These are phyloP conservation scores for Neoscytalidium dimidiatum DNA, from an alignment of 2,329 filamentous ascomycete species.

Conservation along the genomic window DNA sequence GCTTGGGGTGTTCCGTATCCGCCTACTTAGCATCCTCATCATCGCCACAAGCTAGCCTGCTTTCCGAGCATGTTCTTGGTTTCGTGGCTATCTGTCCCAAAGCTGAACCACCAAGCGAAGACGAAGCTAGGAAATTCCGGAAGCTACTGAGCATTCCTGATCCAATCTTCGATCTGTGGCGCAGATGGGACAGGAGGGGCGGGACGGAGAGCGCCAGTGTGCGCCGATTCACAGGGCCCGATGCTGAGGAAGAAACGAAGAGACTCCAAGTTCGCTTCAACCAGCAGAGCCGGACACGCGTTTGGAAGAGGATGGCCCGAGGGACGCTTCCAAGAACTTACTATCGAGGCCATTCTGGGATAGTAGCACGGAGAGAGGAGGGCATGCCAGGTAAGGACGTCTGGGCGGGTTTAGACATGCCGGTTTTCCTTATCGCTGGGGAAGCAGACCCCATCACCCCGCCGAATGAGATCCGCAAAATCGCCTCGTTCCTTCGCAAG, in stretches of 20 bases:
- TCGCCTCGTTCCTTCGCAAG: constrained; percentile 51
- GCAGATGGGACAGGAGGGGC: constrained; percentile 76
- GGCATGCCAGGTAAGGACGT: constrained; percentile 69
- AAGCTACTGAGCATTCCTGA: constrained; percentile 69
- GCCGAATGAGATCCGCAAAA: constrained; percentile 69
- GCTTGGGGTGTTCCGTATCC: constrained; percentile 81
- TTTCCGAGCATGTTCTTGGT: constrained; percentile 70
- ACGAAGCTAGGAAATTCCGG: constrained; percentile 54
- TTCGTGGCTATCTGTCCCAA: constrained; percentile 81
- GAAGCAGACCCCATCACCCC: constrained; percentile 76
- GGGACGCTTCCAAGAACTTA: constrained; percentile 62
- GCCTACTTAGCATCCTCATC: constrained; percentile 67
- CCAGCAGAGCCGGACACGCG: constrained; percentile 75
- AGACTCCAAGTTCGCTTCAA: constrained; percentile 75
- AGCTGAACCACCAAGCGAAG: constrained; percentile 61
- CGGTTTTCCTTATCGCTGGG: constrained; percentile 77
- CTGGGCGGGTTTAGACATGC: constrained; percentile 73
- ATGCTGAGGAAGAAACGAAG: constrained; percentile 66
- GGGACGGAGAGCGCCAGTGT: constrained; percentile 79
- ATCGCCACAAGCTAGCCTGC: constrained; percentile 52
- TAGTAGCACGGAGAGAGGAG: constrained; percentile 43
- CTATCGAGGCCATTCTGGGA: constrained; percentile 39
- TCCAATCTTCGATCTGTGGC: constrained; percentile 73
- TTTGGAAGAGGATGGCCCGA: constrained; percentile 79
- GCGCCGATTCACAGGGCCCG: constrained; percentile 69